A percentile compares a stretch with the other conserved stretches of the same genome.
Conservation (phyloP, 208 protist genomes). For the Trypanosoma melophagium region DNA sequence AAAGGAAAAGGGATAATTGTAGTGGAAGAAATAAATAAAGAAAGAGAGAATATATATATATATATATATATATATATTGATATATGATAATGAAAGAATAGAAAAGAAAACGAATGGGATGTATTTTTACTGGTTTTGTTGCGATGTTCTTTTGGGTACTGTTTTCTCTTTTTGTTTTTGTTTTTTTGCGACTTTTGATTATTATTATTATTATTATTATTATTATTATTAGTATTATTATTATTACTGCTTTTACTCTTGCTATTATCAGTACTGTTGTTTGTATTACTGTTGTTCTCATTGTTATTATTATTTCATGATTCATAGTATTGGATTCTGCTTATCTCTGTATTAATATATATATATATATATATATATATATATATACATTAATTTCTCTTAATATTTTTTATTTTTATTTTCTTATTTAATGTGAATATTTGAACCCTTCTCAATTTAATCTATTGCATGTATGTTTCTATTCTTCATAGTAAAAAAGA, state of each 20-base stretch:
- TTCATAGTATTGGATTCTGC: not conserved
- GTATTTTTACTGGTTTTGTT: too few relatives aligned
- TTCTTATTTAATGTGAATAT: too few relatives aligned
- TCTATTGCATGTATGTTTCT: too few relatives aligned
- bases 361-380: too few relatives aligned
- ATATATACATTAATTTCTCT: too few relatives aligned
- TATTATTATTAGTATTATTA: too few relatives aligned
- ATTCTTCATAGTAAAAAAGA: too few relatives aligned
- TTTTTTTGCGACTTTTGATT: not conserved
- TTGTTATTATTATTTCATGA: slow-evolving; percentile 15
- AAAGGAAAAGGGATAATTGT: too few relatives aligned
- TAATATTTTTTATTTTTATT: too few relatives aligned
- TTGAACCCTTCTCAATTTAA: too few relatives aligned
- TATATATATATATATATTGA: slow-evolving; percentile 11
- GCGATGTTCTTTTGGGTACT: not conserved
- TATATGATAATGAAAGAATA: too few relatives aligned
- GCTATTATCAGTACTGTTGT: slow-evolving; percentile 15
- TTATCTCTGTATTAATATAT: slow-evolving; percentile 5
- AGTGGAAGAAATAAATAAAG: slow-evolving; percentile 27
- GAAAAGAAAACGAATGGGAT: too few relatives aligned
- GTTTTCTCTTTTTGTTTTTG: slow-evolving; percentile 16
- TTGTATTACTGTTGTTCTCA: slow-evolving; percentile 15
- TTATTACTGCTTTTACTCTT: not conserved
- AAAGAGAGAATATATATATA: slow-evolving; percentile 24
- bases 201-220: slow-evolving; percentile 29